Conservation (phyloP, 495 filamentous ascomycete species). For the Tuber magnatum region DNA sequence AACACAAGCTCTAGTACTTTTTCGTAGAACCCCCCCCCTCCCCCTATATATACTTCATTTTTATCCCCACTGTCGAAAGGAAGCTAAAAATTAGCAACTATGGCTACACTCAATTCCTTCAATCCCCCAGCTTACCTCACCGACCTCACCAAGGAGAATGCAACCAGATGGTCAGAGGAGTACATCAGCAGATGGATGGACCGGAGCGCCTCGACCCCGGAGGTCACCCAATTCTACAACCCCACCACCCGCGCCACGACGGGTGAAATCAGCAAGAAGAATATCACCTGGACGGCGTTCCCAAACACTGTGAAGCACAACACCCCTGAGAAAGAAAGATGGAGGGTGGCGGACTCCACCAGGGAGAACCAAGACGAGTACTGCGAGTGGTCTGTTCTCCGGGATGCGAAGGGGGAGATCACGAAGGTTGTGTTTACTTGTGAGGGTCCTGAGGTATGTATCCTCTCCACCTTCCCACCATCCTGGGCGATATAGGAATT, state of each 20-base stretch:
- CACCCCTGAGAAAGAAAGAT: slow-evolving; percentile 9
- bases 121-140: slow-evolving; percentile 11
- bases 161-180: slow-evolving; percentile 10
- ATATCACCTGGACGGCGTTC: slow-evolving; percentile 14
- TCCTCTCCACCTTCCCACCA: neutral
- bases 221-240: slow-evolving; percentile 20
- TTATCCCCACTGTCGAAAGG: neutral
- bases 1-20: neutral
- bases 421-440: slow-evolving; percentile 14
- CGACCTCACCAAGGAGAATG: slow-evolving; percentile 15
- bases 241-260: neutral
- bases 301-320: slow-evolving; percentile 6
- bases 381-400: slow-evolving; percentile 20
- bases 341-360: slow-evolving; percentile 8
- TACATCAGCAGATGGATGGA: slow-evolving; percentile 8
- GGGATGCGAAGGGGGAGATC: slow-evolving; percentile 10
- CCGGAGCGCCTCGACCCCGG: neutral
- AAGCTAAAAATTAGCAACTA: neutral
- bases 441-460: slow-evolving; percentile 18
- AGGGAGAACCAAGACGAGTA: slow-evolving; percentile 15
- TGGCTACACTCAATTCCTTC: slow-evolving; percentile 2
- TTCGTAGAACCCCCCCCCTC: neutral
- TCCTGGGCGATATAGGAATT: neutral
- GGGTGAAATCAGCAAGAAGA: neutral
- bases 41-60: neutral